phyloP scores from a whole-genome alignment of 306 rosid genomes.

The Inga laurina region DNA sequence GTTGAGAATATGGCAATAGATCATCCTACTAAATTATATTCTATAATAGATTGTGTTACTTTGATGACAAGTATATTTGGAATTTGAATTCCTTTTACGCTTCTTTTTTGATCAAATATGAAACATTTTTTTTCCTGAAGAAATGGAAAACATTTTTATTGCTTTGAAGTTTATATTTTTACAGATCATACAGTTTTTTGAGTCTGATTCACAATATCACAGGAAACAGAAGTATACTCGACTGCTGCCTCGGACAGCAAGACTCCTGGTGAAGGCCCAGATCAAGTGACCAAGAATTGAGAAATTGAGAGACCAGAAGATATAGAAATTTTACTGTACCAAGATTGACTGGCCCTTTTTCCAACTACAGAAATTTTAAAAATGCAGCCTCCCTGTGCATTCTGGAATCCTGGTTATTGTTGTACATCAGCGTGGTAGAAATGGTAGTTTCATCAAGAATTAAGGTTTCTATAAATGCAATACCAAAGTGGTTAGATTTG shows the following conservation, averaged over 20 bases:
- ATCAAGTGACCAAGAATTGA: conserved; percentile 46
- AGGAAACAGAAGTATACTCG: conserved; percentile 63
- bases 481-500: conserved; percentile 29
- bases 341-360: conserved; percentile 20
- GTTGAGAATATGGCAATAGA: conserved; percentile 13
- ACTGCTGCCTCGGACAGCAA: conserved; percentile 44
- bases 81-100: neutral
- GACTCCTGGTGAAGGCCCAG: conserved; percentile 51
- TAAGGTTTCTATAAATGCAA: conserved; percentile 11
- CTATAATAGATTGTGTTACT: conserved; percentile 4
- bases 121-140: neutral
- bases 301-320: conserved; percentile 37
- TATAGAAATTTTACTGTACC: conserved; percentile 20
- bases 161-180: conserved; percentile 10
- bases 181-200: conserved; percentile 4
- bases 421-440: conserved; percentile 13
- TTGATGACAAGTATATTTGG: neutral
- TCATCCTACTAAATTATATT: neutral
- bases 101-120: neutral
- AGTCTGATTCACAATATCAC: conserved; percentile 38
- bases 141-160: neutral
- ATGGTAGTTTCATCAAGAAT: conserved; percentile 19
- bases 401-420: conserved; percentile 27
- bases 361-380: conserved; percentile 26
- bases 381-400: conserved; percentile 15